Evolutionary conservation across 179 eudicot genomes (phyloP), one percentile per base, ranked within the genome.

Genomic region (Carnegiea gigantea): DNA sequence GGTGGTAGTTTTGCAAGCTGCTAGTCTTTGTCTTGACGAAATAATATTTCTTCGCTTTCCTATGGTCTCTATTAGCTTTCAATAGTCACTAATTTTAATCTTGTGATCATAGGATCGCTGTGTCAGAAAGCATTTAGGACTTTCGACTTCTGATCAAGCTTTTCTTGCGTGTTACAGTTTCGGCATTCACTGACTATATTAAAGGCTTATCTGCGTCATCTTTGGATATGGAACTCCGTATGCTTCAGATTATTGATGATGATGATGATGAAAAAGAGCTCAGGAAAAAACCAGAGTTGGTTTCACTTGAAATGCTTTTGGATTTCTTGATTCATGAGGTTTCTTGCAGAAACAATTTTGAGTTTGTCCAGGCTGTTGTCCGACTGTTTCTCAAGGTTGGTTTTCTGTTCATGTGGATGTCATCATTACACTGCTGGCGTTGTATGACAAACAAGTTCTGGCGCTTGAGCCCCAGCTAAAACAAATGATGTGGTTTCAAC

Each of bases 211-310:
- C 98, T 73, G 84, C 98, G 12, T 97, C 99, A 44, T 86, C 92
- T 51, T 84, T 97, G 92, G 99, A 97, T 84, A 87, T 97, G 95
- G 99, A 97, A 86, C 90, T 97, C 33, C 89, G 97, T 81, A 87
- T 97, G 94, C 97, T 97, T 85, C 99, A 95, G 87, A 95, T 97
- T 73, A 87, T 95, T 48, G 98, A 93, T 79, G 96, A 90, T 60
- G 93, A 89, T 44, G 95, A 92, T 17, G 92, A 90, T 43, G 87
- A 85, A 36, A 81, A 86, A 82, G 97, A 89, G 72, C 81, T 83
- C 71, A 88, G 79, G 46, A 80, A 84, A 75, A 90, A 92, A 74
- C 92, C 91, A 3, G 98, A 95, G 85, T 82, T 95, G 78, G 77
- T 82, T 80, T 88, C 80, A 51, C 88, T 97, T 78, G 95, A 90